phyloP scores from a whole-genome alignment of 176 grass and related monocot genomes.

The Cenchrus fungigraminus region DNA sequence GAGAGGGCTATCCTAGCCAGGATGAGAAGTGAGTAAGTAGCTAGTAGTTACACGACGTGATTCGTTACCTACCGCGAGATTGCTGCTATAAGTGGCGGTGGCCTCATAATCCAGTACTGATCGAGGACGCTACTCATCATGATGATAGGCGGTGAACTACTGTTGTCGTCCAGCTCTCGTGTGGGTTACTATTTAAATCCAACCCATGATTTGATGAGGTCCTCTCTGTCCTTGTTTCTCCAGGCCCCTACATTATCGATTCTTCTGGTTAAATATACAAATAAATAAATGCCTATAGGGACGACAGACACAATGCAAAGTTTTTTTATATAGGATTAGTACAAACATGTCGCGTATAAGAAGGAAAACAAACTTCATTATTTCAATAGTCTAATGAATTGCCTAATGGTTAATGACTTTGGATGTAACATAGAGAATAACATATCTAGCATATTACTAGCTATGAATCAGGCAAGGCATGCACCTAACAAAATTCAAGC shows the following conservation, averaged over 20 bases:
- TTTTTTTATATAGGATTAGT: too few relatives aligned
- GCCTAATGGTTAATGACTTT: too few relatives aligned
- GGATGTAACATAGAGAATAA: too few relatives aligned
- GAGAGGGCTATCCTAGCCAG: background rate
- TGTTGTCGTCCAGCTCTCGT: background rate
- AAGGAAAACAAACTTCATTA: too few relatives aligned
- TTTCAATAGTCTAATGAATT: too few relatives aligned
- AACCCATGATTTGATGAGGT: background rate
- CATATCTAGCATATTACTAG: too few relatives aligned
- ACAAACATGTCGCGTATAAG: too few relatives aligned
- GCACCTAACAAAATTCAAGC: too few relatives aligned
- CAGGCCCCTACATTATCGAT: background rate
- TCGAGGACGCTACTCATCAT: background rate
- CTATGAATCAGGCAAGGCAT: too few relatives aligned
- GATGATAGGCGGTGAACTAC: background rate
- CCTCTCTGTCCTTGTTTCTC: background rate
- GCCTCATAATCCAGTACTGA: background rate
- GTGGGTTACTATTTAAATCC: background rate
- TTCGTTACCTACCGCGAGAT: background rate
- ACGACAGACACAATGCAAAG: background rate
- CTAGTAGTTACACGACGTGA: background rate
- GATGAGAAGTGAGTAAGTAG: background rate
- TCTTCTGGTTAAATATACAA: background rate
- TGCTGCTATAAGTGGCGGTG: background rate
- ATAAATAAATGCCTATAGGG: background rate